A percentile compares a stretch with the other conserved stretches of the same genome.
Conservation (phyloP, 2,329 filamentous ascomycete species). For the Fusarium euwallaceae region DNA sequence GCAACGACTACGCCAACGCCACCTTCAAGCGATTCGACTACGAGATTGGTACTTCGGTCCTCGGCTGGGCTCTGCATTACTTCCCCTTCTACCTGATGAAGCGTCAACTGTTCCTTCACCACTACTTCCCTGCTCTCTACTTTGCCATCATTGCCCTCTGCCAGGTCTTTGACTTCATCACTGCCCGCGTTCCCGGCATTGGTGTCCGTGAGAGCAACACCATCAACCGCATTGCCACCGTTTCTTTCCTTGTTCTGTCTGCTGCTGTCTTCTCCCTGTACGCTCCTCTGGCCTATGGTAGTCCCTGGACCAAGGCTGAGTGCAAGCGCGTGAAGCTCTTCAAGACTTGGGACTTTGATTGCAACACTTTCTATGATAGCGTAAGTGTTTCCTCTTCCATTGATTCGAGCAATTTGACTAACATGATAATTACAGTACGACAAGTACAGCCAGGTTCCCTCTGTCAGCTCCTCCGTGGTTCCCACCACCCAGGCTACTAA, state of each 20-base stretch:
- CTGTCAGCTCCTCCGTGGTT: slow-evolving; percentile 47
- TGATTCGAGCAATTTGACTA: slow-evolving; percentile 16
- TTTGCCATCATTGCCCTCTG: slow-evolving; percentile 92
- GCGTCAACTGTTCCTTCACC: slow-evolving; percentile 96
- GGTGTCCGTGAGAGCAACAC: slow-evolving; percentile 75
- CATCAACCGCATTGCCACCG: slow-evolving; percentile 80
- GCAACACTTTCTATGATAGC: slow-evolving; percentile 88
- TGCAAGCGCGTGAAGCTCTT: slow-evolving; percentile 92
- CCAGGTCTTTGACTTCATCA: slow-evolving; percentile 89
- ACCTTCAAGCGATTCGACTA: slow-evolving; percentile 98
- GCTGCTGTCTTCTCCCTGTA: slow-evolving; percentile 86
- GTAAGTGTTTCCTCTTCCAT: slow-evolving; percentile 70
- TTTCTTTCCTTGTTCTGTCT: slow-evolving; percentile 80
- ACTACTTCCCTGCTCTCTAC: slow-evolving; percentile 97
- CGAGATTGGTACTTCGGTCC: slow-evolving; percentile 88
- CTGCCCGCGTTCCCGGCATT: slow-evolving; percentile 77
- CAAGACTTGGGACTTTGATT: slow-evolving; percentile 95
- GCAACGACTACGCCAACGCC: slow-evolving; percentile 82
- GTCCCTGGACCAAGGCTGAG: slow-evolving; percentile 89
- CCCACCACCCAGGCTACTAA: slow-evolving; percentile 46
- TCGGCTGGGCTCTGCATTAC: slow-evolving; percentile 98
- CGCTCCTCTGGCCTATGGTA: slow-evolving; percentile 91
- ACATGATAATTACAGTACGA: slow-evolving; percentile 58
- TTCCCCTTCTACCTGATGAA: slow-evolving; percentile 99
- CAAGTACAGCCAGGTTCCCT: slow-evolving; percentile 55